Conservation (phyloP, 1,284 basidiomycete species). For the Cryptococcus sp. region DNA sequence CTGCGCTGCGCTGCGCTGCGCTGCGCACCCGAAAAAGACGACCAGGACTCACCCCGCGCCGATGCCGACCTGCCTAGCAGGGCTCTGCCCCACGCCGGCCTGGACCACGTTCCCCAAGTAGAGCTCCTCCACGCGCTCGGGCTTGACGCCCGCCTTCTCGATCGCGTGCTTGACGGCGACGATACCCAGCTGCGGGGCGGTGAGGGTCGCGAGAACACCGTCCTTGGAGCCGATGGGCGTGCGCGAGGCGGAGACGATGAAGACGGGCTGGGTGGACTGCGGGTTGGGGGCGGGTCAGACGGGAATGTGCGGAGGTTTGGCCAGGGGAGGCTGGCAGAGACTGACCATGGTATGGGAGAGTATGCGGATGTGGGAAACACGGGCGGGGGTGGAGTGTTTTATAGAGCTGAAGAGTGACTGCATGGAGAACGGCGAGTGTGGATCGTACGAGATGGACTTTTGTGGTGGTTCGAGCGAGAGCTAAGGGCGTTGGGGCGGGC, state of each 20-base stretch:
- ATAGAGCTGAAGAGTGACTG: background rate
- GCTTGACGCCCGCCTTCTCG: conserved; percentile 72
- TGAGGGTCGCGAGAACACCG: conserved; percentile 80
- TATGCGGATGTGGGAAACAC: background rate
- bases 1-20: background rate
- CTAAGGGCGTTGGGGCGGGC: too few species aligned
- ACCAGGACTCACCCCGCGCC: conserved; percentile 60
- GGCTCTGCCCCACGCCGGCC: conserved; percentile 91
- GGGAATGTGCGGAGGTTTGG: background rate
- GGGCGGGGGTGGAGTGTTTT: background rate
- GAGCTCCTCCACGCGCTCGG: conserved; percentile 82
- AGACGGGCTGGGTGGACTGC: conserved; percentile 64
- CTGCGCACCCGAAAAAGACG: background rate
- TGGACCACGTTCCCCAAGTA: conserved; percentile 97
- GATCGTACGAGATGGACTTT: background rate
- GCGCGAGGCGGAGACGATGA: conserved; percentile 90
- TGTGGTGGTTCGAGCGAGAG: too few species aligned
- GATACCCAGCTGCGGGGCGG: conserved; percentile 85
- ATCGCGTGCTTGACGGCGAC: conserved; percentile 88
- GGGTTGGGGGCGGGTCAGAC: background rate
- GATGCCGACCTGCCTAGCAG: conserved; percentile 91
- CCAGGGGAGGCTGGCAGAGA: background rate
- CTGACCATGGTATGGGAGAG: background rate
- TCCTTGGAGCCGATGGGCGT: conserved; percentile 94
- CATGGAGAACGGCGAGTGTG: background rate